Evolutionary conservation across 768 basidiomycete genomes (phyloP), one percentile per base, ranked within the genome.

Genomic region (Pisolithus microcarpus): DNA sequence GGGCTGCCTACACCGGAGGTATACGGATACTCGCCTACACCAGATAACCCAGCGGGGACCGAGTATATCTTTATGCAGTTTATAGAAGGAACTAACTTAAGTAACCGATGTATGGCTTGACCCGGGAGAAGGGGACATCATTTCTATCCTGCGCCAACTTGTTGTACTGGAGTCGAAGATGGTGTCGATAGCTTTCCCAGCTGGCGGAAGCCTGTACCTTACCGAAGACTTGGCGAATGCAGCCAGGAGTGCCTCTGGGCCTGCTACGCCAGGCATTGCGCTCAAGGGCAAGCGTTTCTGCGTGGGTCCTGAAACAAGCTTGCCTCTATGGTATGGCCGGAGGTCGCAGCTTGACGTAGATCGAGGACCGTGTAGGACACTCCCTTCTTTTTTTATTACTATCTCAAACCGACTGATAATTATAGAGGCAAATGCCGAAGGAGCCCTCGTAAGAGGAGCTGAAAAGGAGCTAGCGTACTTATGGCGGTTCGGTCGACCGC

Each of bases 131-230:
- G n/a, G n/a, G n/a, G n/a, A n/a, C n/a, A n/a, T n/a, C n/a, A n/a
- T n/a, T n/a, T n/a, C n/a, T n/a, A n/a, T n/a, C n/a, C n/a, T n/a
- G n/a, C n/a, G n/a, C n/a, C n/a, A n/a, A n/a, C n/a, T n/a, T n/a
- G 66, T 58, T 61, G 24, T 77, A 54, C 66, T 81, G 58, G 76
- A 79, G 63, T 68, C 72, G 0, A 48, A 55, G 7, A 75, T 78
- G 67, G 77, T 76, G 76, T 72, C 70, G 18, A 64, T 71, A 38
- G 0, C 67, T 53, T 78, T 78, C 56, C 76, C 74, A 23, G 75
- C 73, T 65, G 73, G 75, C 46, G 75, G 77, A 67, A 75, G 75
- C 67, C 66, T 79, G 0, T 78, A 78, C 65, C 78, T 67, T 48
- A 40, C 68, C 8, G 7, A 72, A 11, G 77, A 80, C 67, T 50